Evolutionary conservation across 1,284 basidiomycete species (phyloP).

Genomic region (Acaromyces ingoldii): DNA sequence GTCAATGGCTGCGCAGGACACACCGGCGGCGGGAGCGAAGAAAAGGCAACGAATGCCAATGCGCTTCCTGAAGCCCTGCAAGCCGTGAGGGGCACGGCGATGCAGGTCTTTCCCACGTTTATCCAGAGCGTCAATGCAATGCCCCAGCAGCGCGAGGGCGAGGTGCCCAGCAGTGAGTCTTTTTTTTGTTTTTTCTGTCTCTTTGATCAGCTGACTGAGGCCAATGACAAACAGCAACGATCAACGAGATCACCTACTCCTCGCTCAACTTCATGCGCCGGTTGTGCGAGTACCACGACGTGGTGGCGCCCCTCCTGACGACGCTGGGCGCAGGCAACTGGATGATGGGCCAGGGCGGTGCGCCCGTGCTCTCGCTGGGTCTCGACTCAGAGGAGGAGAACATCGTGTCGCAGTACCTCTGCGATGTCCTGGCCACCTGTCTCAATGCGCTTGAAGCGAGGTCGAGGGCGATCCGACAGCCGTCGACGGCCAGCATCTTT

Average conservation of each 20-base stretch:
- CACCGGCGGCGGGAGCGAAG: neutral
- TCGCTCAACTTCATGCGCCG: slow-evolving; percentile 37
- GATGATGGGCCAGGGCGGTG: slow-evolving; percentile 38
- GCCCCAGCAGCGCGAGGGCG: slow-evolving; percentile 32
- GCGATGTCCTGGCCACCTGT: slow-evolving; percentile 29
- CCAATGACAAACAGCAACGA: no score
- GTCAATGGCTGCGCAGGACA: slow-evolving; percentile 9
- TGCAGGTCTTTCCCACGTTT: slow-evolving; percentile 42
- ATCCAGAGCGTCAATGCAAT: slow-evolving; percentile 47
- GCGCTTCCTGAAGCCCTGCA: slow-evolving; percentile 6
- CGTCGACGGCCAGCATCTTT: slow-evolving; percentile 39
- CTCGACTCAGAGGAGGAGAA: slow-evolving; percentile 20
- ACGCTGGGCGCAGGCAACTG: slow-evolving; percentile 40
- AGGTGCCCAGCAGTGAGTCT: slow-evolving; percentile 31
- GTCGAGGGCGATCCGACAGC: slow-evolving; percentile 35
- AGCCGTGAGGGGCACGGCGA: slow-evolving; percentile 25
- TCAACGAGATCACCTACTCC: slow-evolving; percentile 45
- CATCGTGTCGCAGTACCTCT: slow-evolving; percentile 33
- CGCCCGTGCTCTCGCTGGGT: slow-evolving; percentile 33
- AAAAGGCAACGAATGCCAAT: slow-evolving; percentile 1
- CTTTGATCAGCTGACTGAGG: no score
- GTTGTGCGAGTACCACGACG: slow-evolving; percentile 39
- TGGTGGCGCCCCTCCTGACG: slow-evolving; percentile 31
- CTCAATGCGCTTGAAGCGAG: slow-evolving; percentile 36
- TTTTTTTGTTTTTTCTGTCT: no score